Conservation (phyloP, 2,329 filamentous ascomycete genomes). For the Paecilomyces sp. region DNA sequence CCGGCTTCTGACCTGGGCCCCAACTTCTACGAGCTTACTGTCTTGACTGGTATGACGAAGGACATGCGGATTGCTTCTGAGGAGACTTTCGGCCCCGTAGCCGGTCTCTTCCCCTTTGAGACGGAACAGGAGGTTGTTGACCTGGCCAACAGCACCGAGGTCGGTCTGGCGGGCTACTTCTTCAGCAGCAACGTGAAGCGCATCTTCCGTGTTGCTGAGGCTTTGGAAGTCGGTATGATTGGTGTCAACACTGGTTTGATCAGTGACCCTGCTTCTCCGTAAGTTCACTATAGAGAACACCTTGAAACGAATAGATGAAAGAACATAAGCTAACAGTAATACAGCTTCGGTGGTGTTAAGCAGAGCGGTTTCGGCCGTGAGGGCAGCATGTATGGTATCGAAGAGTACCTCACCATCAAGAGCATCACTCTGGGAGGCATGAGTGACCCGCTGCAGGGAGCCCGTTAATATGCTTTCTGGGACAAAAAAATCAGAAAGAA, state of each 20-base stretch:
- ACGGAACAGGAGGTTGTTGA: constrained; percentile 24
- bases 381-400: constrained; percentile 43
- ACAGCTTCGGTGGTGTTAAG: constrained; percentile 16
- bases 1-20: constrained; percentile 64
- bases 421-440: constrained; percentile 5
- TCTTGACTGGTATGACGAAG: constrained; percentile 76
- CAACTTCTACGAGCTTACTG: constrained; percentile 87
- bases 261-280: constrained; percentile 36
- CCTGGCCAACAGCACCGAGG: constrained; percentile 21
- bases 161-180: constrained; percentile 24
- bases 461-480: not conserved
- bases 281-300: not conserved
- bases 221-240: constrained; percentile 78
- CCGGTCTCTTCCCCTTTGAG: constrained; percentile 69
- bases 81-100: constrained; percentile 94
- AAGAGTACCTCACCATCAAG: constrained; percentile 17
- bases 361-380: constrained; percentile 44
- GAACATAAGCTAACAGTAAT: not conserved
- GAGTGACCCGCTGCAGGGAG: not conserved
- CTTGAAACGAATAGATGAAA: not conserved
- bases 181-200: constrained; percentile 54
- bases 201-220: constrained; percentile 57
- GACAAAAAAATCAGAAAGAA: not conserved
- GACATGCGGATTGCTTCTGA: constrained; percentile 80
- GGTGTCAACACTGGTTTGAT: constrained; percentile 47